phyloP scores from a whole-genome alignment of 257 asterid species.

The Cinchona pubescens region DNA sequence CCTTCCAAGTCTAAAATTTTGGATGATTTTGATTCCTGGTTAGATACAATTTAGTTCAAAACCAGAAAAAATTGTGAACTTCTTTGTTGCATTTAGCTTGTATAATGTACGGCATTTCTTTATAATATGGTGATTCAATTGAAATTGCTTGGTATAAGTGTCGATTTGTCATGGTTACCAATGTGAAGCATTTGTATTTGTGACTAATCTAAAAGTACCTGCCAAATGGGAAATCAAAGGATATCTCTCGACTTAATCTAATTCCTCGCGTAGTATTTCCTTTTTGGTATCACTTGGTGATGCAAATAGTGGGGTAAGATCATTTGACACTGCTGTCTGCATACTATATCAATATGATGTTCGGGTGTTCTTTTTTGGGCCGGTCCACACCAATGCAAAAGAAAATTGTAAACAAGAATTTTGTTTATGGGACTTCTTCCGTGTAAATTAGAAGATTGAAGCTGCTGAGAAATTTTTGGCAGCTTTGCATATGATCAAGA shows the following conservation, averaged over 20 bases:
- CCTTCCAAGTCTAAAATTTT: conserved; percentile 48
- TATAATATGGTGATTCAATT: not conserved
- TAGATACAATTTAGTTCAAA: conserved; percentile 50
- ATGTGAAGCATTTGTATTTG: not conserved
- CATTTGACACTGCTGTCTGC: no score
- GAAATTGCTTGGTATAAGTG: not conserved
- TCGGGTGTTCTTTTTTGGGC: not conserved
- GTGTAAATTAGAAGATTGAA: no score
- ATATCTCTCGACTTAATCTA: not conserved
- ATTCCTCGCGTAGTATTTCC: not conserved
- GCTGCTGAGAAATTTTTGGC: no score
- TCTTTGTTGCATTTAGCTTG: not conserved
- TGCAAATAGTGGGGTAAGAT: not conserved
- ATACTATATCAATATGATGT: no score
- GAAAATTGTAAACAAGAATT: no score
- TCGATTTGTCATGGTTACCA: not conserved
- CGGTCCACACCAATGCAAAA: not conserved
- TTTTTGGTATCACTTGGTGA: not conserved
- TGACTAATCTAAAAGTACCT: not conserved
- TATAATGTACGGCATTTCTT: not conserved
- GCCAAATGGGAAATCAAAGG: not conserved
- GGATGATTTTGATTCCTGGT: conserved; percentile 90
- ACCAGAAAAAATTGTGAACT: not conserved
- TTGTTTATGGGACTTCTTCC: no score
- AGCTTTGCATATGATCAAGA: not conserved